Evolutionary conservation across 1,139 yeast species (phyloP).

Genomic region (Sugiyamaella castrensis): DNA sequence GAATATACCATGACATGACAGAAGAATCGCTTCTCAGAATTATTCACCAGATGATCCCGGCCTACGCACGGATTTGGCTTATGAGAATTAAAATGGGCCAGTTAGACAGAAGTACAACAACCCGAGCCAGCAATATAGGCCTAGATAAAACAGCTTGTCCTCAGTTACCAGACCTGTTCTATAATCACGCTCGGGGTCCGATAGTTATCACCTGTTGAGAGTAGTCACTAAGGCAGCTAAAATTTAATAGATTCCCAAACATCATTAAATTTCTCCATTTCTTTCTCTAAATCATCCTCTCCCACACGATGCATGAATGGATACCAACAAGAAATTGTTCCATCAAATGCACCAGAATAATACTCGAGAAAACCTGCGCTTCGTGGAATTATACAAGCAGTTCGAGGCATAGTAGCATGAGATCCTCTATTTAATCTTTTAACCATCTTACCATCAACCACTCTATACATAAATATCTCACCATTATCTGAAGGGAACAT

Average conservation of each 20-base stretch:
- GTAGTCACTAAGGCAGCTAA: too few species aligned
- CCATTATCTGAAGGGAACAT: conserved; percentile 79
- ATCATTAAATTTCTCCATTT: conserved; percentile 10
- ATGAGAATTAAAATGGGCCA: too few species aligned
- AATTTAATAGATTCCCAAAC: conserved; percentile 2
- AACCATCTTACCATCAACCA: conserved; percentile 61
- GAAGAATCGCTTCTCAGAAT: too few species aligned
- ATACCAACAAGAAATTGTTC: conserved; percentile 35
- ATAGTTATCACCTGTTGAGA: too few species aligned
- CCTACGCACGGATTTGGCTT: too few species aligned
- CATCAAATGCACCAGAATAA: conserved; percentile 38
- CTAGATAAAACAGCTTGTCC: too few species aligned
- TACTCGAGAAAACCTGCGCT: conserved; percentile 38
- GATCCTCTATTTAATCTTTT: conserved; percentile 46
- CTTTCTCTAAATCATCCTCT: conserved; percentile 9
- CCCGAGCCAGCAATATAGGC: too few species aligned
- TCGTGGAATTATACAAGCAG: conserved; percentile 53
- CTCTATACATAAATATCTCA: conserved; percentile 63
- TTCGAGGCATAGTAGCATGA: conserved; percentile 28
- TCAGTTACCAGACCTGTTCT: too few species aligned
- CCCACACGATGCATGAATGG: conserved; percentile 17
- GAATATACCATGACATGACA: too few species aligned
- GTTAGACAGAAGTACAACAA: too few species aligned
- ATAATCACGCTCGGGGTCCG: too few species aligned
- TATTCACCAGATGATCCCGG: too few species aligned